Evolutionary conservation across 1,284 basidiomycete species (phyloP).

Genomic region (Phenoliferia sp.): DNA sequence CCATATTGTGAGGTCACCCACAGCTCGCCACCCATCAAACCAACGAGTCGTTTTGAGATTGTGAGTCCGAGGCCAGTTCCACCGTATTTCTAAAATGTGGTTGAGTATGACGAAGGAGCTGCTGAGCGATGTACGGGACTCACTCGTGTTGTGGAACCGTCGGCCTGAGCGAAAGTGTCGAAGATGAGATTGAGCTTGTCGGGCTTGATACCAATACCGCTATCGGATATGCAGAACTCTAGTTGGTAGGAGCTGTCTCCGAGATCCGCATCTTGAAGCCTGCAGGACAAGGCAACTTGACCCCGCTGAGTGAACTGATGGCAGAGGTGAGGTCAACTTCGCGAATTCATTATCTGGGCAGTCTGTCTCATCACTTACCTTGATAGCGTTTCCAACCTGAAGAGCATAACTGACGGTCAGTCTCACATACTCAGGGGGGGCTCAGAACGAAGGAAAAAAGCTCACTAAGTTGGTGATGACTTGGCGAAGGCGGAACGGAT

Average conservation of each 20-base stretch:
- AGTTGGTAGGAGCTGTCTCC: constrained; percentile 77
- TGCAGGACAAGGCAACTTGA: constrained; percentile 82
- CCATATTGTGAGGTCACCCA: constrained; percentile 91
- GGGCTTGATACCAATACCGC: constrained; percentile 97
- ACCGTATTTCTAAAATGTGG: constrained; percentile 71
- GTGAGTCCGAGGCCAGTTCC: constrained; percentile 90
- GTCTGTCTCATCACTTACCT: constrained; percentile 41
- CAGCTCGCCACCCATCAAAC: constrained; percentile 96
- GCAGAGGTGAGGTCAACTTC: constrained; percentile 9
- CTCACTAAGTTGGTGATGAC: constrained; percentile 45
- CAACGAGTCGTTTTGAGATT: constrained; percentile 72
- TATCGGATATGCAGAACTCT: constrained; percentile 96
- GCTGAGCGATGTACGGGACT: constrained; percentile 5
- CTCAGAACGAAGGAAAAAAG: background rate
- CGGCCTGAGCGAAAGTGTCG: constrained; percentile 98
- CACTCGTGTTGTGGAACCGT: constrained; percentile 58
- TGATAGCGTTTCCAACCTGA: constrained; percentile 82
- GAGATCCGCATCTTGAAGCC: constrained; percentile 58
- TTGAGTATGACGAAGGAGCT: constrained; percentile 22
- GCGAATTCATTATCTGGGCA: constrained; percentile 35
- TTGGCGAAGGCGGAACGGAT: constrained; percentile 82
- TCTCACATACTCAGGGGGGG: background rate
- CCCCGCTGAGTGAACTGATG: constrained; percentile 81
- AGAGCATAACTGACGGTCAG: background rate
- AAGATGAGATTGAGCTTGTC: constrained; percentile 99